phyloP scores from a whole-genome alignment of 495 filamentous ascomycete species.

The Xylaria longipes region DNA sequence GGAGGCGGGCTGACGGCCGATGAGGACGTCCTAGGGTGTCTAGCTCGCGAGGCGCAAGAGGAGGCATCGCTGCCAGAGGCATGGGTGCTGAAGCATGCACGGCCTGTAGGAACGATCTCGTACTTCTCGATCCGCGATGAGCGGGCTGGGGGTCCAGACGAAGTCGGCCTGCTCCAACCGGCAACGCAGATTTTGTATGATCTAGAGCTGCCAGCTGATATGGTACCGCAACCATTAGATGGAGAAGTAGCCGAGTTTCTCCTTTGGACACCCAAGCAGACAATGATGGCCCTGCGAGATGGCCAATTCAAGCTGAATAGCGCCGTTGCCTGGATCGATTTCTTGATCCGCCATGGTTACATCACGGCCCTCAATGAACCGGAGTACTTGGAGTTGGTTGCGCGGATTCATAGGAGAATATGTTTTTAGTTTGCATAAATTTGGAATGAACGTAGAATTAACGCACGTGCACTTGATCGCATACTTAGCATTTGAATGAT shows the following conservation, averaged over 20 bases:
- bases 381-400: slow-evolving; percentile 74
- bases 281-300: slow-evolving; percentile 63
- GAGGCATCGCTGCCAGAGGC: slow-evolving; percentile 74
- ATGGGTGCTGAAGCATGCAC: slow-evolving; percentile 60
- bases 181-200: slow-evolving; percentile 82
- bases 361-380: slow-evolving; percentile 74
- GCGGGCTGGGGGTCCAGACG: slow-evolving; percentile 68
- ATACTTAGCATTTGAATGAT: too few relatives aligned
- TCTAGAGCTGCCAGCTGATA: slow-evolving; percentile 64
- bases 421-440: not conserved
- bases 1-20: slow-evolving; percentile 75
- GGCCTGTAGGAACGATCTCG: slow-evolving; percentile 65
- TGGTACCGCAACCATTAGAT: slow-evolving; percentile 71
- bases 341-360: slow-evolving; percentile 81
- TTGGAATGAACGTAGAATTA: too few relatives aligned
- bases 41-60: slow-evolving; percentile 75
- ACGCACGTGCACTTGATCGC: too few relatives aligned
- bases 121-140: slow-evolving; percentile 72
- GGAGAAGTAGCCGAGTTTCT: slow-evolving; percentile 79
- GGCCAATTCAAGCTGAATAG: slow-evolving; percentile 87
- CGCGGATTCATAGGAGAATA: slow-evolving; percentile 61
- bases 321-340: slow-evolving; percentile 73
- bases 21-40: slow-evolving; percentile 67
- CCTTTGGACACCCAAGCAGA: slow-evolving; percentile 66
- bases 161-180: slow-evolving; percentile 73